These are phyloP conservation scores for Phyllosticta citrichinensis DNA, from an alignment of 2,329 filamentous ascomycete genomes.

Conservation along the genomic window DNA sequence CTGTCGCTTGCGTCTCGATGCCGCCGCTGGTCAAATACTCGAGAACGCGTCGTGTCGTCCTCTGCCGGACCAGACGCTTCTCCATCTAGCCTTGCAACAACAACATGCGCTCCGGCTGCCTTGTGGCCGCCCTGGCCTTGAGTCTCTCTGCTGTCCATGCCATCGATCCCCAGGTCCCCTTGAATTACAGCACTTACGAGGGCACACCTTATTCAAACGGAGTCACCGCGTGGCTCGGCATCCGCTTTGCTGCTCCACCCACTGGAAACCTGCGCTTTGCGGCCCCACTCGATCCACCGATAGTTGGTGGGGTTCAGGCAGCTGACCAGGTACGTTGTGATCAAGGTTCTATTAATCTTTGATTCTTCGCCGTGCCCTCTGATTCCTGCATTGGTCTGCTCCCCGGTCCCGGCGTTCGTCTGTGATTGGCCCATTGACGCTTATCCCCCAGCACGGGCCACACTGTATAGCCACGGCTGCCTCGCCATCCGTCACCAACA, in stretches of 20 bases:
- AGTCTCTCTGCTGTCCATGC: slow-evolving; percentile 14
- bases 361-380: neutral
- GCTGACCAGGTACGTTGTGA: slow-evolving; percentile 42
- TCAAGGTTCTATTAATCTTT: neutral
- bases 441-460: slow-evolving; percentile 6
- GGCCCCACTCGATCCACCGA: slow-evolving; percentile 53
- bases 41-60: neutral
- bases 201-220: slow-evolving; percentile 47
- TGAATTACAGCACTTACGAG: slow-evolving; percentile 55
- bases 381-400: neutral
- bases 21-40: neutral
- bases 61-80: neutral
- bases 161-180: slow-evolving; percentile 40
- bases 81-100: too few species aligned
- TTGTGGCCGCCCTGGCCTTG: neutral
- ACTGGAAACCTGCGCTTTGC: slow-evolving; percentile 55
- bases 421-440: neutral
- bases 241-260: slow-evolving; percentile 63
- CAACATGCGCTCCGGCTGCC: neutral
- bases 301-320: slow-evolving; percentile 35
- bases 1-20: neutral
- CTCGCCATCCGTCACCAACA: neutral
- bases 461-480: slow-evolving; percentile 6
- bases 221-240: slow-evolving; percentile 60
- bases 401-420: neutral